phyloP scores from a whole-genome alignment of 495 filamentous ascomycete species.

The Penicillium crystallinum region DNA sequence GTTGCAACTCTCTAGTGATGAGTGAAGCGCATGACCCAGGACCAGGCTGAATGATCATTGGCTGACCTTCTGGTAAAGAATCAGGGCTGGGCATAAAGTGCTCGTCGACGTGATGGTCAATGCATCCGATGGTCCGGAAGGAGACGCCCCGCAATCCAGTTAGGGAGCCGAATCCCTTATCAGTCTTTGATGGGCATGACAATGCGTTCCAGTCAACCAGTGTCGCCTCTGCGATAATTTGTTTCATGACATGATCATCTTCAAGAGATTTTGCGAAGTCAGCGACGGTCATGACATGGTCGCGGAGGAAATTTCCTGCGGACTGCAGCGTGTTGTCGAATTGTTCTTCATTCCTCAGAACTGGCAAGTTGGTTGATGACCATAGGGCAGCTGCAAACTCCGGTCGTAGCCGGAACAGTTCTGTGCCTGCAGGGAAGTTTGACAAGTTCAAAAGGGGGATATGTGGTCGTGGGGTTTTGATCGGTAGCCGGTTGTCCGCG shows the following conservation, averaged over 20 bases:
- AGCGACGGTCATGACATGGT: constrained; percentile 38
- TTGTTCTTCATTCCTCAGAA: constrained; percentile 14
- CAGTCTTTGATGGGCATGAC: constrained; percentile 43
- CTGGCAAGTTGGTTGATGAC: constrained; percentile 33
- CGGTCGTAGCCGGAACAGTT: constrained; percentile 57
- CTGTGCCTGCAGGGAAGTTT: constrained; percentile 53
- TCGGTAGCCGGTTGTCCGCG: constrained; percentile 43
- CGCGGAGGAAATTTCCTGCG: constrained; percentile 32
- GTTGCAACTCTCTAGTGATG: constrained; percentile 56
- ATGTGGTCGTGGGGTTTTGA: constrained; percentile 51
- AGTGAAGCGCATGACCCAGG: constrained; percentile 79
- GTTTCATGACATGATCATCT: not conserved
- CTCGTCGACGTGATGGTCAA: constrained; percentile 93
- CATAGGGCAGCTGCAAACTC: constrained; percentile 58
- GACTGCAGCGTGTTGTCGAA: constrained; percentile 29
- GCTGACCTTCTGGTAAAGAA: constrained; percentile 19
- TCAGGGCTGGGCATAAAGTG: constrained; percentile 43
- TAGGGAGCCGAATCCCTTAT: constrained; percentile 26
- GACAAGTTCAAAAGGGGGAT: constrained; percentile 78
- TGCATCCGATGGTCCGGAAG: constrained; percentile 60
- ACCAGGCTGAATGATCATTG: constrained; percentile 59
- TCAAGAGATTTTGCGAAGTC: constrained; percentile 29
- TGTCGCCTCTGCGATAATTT: constrained; percentile 38
- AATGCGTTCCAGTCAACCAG: constrained; percentile 90
- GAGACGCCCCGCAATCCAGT: constrained; percentile 33